A percentile compares a stretch with the other conserved stretches of the same genome.
Evolutionary conservation across 441 rosid genomes (phyloP).

Genomic region (Adansonia madagascariensis): DNA sequence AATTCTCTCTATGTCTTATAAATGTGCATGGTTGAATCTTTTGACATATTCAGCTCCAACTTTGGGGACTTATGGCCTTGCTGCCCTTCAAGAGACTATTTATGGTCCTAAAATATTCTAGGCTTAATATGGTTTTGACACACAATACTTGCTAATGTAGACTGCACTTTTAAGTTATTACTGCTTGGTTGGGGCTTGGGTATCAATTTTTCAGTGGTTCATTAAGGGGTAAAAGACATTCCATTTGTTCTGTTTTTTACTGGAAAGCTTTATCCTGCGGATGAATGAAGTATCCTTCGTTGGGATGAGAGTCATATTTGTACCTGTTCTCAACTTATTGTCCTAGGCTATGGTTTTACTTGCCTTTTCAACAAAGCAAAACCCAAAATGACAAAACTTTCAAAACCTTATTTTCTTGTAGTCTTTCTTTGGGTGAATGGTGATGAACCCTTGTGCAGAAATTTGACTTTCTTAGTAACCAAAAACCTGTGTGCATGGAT

Average conservation of each 20-base stretch:
- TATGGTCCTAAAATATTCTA: background rate
- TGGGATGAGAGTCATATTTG: background rate
- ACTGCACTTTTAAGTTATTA: background rate
- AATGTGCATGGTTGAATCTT: background rate
- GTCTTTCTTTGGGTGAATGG: background rate
- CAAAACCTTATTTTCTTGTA: background rate
- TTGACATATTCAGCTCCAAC: background rate
- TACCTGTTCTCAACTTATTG: background rate
- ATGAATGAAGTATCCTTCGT: background rate
- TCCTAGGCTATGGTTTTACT: background rate
- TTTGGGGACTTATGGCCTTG: background rate
- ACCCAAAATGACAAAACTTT: background rate
- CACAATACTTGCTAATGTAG: background rate
- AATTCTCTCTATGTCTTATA: background rate
- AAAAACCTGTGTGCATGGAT: background rate
- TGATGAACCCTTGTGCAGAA: background rate
- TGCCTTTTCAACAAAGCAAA: background rate
- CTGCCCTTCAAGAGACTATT: background rate
- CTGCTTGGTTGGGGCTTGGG: background rate
- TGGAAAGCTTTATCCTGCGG: background rate
- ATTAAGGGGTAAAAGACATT: background rate
- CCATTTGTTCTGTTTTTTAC: background rate
- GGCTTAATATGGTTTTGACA: background rate
- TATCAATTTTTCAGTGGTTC: conserved; percentile 6
- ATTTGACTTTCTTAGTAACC: conserved; percentile 3